Base-by-base conservation (phyloP, 108 stramenopile genomes). In the Mediolabrus comicus region DNA sequence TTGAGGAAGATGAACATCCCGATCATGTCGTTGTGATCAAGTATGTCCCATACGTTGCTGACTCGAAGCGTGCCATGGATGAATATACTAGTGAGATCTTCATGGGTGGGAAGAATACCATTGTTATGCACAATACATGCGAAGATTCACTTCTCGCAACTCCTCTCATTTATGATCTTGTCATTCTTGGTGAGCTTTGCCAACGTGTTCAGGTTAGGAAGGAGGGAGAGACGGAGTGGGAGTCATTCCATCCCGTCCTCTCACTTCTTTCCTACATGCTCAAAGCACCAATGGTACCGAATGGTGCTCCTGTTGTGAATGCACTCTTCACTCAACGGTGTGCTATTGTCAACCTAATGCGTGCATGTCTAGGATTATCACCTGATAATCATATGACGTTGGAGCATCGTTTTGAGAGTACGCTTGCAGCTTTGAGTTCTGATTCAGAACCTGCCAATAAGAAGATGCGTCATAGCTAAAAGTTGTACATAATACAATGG, bases 91-190 rank as follows among this genome's bases (percentile, higher is more conserved):
- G 91, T 1, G 97, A 98, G 82, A 99, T 99, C 62, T 99, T 99
- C 83, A 92, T 99, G 98, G 97, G 96, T 2, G 98, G 98, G 28
- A 93, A 84, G 65, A 97, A 97, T 74, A 99, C 98, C 9, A 97
- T 99, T 68, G 92, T 95, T 32, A 96, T 98, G 95, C 98, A 99
- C 92, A 99, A 99, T 70, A 98, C 97, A 22, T 99, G 98, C 74
- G 97, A 99, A 78, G 98, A 99, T 71, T 97, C 96, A 4, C 83
- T 99, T 11, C 81, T 99, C 59, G 98, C 98, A 27, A 94, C 94
- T 26, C 98, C 98, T 16, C 78, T 99, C 41, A 99, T 99, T 68
- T 92, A 95, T 56, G 98, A 99, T 73, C 90, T 99, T 27, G 92
- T 98, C 25, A 86, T 99, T 31, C 73, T 99, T 55, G 88, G 89